Conservation (phyloP, 163 green algal species). For the Trebouxiophyceae sp. region DNA sequence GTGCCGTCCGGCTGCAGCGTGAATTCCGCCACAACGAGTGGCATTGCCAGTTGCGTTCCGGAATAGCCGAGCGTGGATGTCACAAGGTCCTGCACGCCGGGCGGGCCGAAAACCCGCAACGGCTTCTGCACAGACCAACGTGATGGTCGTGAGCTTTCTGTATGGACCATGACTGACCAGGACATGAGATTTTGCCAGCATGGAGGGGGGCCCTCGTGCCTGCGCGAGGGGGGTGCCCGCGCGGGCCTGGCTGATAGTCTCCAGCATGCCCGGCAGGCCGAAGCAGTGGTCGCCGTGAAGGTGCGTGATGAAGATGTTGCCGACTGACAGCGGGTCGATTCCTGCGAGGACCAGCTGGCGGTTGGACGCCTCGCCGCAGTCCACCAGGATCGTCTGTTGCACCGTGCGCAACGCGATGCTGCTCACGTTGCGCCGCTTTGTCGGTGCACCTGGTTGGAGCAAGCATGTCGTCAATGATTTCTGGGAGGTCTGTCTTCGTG, state of each 20-base stretch:
- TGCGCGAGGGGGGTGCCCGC: background rate
- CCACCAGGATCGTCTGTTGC: conserved; percentile 54
- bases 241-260: conserved; percentile 6
- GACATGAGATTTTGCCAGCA: background rate
- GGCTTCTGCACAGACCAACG: conserved; percentile 1
- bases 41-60: conserved; percentile 8
- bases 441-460: conserved; percentile 50
- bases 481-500: background rate
- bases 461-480: background rate
- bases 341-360: conserved; percentile 21
- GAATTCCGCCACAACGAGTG: conserved; percentile 22
- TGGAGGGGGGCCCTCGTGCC: background rate
- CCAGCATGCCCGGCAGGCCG: conserved; percentile 69
- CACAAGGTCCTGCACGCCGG: conserved; percentile 39
- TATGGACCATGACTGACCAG: too few species aligned
- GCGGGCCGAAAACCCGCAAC: conserved; percentile 40
- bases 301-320: conserved; percentile 83
- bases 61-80: conserved; percentile 8
- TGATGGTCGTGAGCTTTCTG: too few species aligned
- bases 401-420: conserved; percentile 48
- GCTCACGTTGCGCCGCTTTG: conserved; percentile 67
- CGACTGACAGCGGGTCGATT: background rate
- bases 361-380: conserved; percentile 85
- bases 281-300: conserved; percentile 97
- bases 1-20: conserved; percentile 17